Base-by-base conservation (phyloP, 768 basidiomycete genomes). In the Tremella yokohamensis region DNA sequence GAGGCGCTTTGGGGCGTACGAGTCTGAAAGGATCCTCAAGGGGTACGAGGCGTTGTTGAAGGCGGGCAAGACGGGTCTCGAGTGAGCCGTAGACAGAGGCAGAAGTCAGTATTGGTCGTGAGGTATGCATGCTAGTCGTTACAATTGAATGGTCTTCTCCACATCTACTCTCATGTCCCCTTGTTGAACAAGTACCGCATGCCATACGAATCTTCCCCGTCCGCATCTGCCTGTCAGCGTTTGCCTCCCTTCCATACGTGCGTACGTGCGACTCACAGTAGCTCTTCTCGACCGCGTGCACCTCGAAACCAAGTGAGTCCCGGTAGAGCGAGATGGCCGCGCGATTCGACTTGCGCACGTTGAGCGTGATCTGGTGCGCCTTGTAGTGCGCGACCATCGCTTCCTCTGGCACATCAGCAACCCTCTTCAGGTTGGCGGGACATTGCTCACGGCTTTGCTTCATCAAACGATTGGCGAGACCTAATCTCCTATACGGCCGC, bases 401-500 rank as follows among this genome's bases (percentile, higher is more conserved):
- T 61, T 90, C 85, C 76, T 97, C 93, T 93, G 70, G 22, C 22
- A 19, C 52, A 11, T 13, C 1, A 2, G 26, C 57, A 16, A 48
- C 26, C 18, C 24, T 29, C 19, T 18, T 26, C 7, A 2, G 42
- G 49, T 9, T 20, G 13, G 16, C 12, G 18, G 18, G 52, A 20
- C 3, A 34, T 18, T 8, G 72, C 91, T 66, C 68, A 96, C 92
- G 93, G 49, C 90, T 89, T 38, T 90, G 85, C 18, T 90, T 68
- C 93, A 97, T 98, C 25, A 98, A 79, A 72, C 90, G 90, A 78
- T 92, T 93, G 15, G 93, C 93, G 1, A 98, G 76, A 8, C 94
- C 93, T 6, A 96, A 80, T n/a, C 93, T 83, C 44, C 93, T 82
- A 71, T 96, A 90, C 13, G 89, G 85, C 59, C 93, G 82, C 34